phyloP scores from a whole-genome alignment of 1,139 yeast genomes.

The Saccharomyces hybrid region DNA sequence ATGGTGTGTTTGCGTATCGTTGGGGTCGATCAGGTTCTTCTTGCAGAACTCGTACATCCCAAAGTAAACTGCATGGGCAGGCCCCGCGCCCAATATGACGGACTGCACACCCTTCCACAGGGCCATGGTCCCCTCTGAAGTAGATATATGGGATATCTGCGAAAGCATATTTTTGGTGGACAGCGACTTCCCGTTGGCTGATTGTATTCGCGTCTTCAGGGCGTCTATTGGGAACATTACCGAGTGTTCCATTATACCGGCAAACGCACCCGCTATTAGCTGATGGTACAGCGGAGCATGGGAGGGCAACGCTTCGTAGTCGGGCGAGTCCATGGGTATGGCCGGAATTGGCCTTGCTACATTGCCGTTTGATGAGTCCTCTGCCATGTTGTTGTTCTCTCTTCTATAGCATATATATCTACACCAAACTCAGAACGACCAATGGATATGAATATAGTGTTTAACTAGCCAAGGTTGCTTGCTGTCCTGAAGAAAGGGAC shows the following conservation, averaged over 20 bases:
- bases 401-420: background rate
- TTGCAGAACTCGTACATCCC: slow-evolving; percentile 86
- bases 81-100: slow-evolving; percentile 93
- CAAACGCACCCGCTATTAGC: slow-evolving; percentile 87
- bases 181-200: slow-evolving; percentile 31
- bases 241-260: slow-evolving; percentile 96
- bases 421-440: background rate
- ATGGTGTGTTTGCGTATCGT: slow-evolving; percentile 30
- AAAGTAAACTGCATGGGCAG: slow-evolving; percentile 95
- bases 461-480: background rate
- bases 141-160: slow-evolving; percentile 64
- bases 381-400: background rate
- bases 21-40: slow-evolving; percentile 25
- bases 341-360: background rate
- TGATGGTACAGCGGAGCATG: slow-evolving; percentile 79
- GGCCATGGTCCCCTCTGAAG: slow-evolving; percentile 81
- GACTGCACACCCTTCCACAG: slow-evolving; percentile 93
- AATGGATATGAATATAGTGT: background rate
- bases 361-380: background rate
- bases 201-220: slow-evolving; percentile 91
- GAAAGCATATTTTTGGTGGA: slow-evolving; percentile 40
- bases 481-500: background rate
- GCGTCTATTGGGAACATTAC: slow-evolving; percentile 96
- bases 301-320: slow-evolving; percentile 86
- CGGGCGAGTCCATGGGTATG: slow-evolving; percentile 27